These are phyloP conservation scores for Kodamaea fukazawae DNA, from an alignment of 805 yeast genomes.

Conservation along the genomic window DNA sequence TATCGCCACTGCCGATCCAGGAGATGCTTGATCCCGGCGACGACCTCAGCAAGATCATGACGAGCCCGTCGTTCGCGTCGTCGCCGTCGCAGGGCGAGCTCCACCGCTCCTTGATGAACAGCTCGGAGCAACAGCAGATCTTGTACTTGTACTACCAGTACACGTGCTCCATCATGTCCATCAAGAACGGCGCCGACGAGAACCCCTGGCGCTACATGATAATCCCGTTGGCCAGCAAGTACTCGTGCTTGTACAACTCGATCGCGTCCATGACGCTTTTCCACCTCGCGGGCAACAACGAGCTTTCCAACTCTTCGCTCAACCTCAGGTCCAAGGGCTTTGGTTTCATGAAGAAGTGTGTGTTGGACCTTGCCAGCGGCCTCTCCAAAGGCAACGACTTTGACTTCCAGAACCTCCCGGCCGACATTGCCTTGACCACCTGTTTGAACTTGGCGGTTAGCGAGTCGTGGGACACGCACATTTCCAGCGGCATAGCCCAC, in stretches of 20 bases:
- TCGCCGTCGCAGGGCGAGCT: conserved; percentile 6
- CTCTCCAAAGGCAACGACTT: conserved; percentile 29
- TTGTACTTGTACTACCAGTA: conserved; percentile 33
- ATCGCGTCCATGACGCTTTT: conserved; percentile 66
- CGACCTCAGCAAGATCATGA: conserved; percentile 16
- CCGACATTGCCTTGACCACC: conserved; percentile 65
- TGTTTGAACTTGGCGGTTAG: conserved; percentile 62
- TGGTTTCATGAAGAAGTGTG: conserved; percentile 57
- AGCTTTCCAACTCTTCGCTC: conserved; percentile 43
- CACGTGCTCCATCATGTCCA: conserved; percentile 52
- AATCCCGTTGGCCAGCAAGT: conserved; percentile 54
- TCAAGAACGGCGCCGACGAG: conserved; percentile 60
- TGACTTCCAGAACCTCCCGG: conserved; percentile 38
- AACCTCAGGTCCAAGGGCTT: conserved; percentile 49
- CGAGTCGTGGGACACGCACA: conserved; percentile 68
- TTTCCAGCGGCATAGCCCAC: conserved; percentile 66
- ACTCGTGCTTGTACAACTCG: conserved; percentile 59
- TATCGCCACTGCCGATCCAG: conserved; percentile 15
- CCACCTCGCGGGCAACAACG: conserved; percentile 43
- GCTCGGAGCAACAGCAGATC: conserved; percentile 37
- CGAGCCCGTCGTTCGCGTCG: conserved; percentile 7
- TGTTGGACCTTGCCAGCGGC: conserved; percentile 58
- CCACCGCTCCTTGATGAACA: conserved; percentile 17
- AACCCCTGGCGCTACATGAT: conserved; percentile 65
- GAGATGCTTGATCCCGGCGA: conserved; percentile 33